Conservation (phyloP, 768 basidiomycete species). For the Omphalotus guepiniiformis region DNA sequence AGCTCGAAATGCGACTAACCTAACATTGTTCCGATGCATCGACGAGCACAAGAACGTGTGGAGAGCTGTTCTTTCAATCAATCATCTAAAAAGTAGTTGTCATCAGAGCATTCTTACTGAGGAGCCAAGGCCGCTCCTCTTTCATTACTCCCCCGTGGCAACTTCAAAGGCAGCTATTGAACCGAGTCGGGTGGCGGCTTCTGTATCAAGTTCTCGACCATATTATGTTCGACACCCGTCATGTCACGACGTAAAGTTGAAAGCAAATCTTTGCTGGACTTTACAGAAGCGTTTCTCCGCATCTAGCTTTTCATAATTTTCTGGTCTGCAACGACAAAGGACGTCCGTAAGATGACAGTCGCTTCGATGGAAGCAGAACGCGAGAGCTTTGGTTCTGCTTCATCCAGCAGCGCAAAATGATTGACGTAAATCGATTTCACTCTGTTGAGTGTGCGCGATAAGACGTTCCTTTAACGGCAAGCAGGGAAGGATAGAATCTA, state of each 20-base stretch:
- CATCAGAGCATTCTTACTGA: not conserved
- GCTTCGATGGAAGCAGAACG: not conserved
- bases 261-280: not conserved
- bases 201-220: not conserved
- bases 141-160: constrained; percentile 2
- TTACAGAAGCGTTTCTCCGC: not conserved
- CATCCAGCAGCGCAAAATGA: constrained; percentile 3
- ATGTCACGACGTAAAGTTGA: not conserved
- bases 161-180: not conserved
- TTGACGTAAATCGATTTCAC: constrained; percentile 4
- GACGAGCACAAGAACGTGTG: constrained; percentile 1
- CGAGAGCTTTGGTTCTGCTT: not conserved
- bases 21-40: constrained; percentile 7
- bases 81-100: not conserved
- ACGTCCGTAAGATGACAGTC: constrained; percentile 6
- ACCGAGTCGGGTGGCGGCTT: constrained; percentile 3
- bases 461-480: constrained; percentile 7
- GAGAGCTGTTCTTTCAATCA: constrained; percentile 3
- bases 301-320: not conserved
- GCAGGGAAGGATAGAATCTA: not conserved
- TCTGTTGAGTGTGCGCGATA: constrained; percentile 5
- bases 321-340: constrained; percentile 3
- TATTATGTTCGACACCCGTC: not conserved
- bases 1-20: not conserved
- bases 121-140: not conserved